These are phyloP conservation scores for Zea luxurians DNA, from an alignment of 176 grass and related monocot genomes.

Conservation along the genomic window DNA sequence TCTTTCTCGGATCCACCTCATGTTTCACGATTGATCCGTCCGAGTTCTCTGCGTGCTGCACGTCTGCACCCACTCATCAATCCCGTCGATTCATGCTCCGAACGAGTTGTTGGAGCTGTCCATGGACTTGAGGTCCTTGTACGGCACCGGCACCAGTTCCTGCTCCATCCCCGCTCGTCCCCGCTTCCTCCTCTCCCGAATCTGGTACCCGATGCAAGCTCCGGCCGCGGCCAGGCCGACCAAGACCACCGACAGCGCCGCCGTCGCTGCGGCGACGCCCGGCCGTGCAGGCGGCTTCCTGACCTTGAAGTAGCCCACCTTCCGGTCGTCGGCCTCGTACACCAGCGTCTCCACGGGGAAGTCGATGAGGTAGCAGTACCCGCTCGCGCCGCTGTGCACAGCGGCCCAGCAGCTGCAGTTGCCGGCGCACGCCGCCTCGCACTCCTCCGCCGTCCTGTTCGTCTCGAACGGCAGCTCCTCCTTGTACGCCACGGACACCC, in stretches of 20 bases:
- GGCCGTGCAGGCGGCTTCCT: conserved; percentile 14
- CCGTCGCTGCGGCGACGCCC: conserved; percentile 18
- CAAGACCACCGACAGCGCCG: conserved; percentile 37
- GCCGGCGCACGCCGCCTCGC: conserved; percentile 48
- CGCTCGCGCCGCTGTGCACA: conserved; percentile 37
- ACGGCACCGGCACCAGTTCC: conserved; percentile 50
- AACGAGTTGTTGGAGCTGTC: conserved; percentile 42
- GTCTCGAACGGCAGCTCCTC: conserved; percentile 47
- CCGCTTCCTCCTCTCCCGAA: conserved; percentile 25
- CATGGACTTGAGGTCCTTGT: conserved; percentile 70
- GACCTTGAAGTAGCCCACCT: conserved; percentile 72
- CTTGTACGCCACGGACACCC: conserved; percentile 59
- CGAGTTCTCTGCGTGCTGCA: too few relatives aligned
- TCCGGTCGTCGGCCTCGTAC: conserved; percentile 53
- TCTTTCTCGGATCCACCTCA: neutral
- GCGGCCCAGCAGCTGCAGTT: conserved; percentile 74
- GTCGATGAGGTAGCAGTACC: conserved; percentile 48
- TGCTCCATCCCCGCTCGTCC: conserved; percentile 43
- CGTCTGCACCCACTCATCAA: too few relatives aligned
- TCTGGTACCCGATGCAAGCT: conserved; percentile 34
- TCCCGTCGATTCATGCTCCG: conserved; percentile 10
- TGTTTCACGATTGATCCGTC: neutral
- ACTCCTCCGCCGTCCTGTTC: conserved; percentile 41
- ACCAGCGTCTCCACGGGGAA: conserved; percentile 42
- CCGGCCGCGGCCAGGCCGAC: conserved; percentile 33